These are phyloP conservation scores for Pleodorina starrii DNA, from an alignment of 139 green algal genomes.

Conservation along the genomic window DNA sequence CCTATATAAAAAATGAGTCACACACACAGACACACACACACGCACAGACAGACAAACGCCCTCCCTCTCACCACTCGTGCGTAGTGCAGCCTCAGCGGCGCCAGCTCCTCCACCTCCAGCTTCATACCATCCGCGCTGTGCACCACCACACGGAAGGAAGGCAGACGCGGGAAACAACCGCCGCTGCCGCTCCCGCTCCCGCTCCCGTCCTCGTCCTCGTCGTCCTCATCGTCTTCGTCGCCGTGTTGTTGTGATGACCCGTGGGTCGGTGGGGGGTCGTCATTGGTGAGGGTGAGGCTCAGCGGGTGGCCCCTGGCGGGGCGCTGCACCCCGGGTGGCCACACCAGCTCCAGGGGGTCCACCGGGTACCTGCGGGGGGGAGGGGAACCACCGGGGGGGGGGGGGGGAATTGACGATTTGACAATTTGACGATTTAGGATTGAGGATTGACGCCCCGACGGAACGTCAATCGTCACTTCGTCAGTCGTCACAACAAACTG, in stretches of 20 bases:
- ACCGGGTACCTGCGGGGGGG: slow-evolving; percentile 29
- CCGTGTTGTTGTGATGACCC: neutral
- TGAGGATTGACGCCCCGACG: no score
- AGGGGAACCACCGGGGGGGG: no score
- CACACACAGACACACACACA: no score
- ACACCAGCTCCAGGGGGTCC: slow-evolving; percentile 26
- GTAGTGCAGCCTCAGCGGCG: neutral
- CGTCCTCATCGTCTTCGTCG: neutral
- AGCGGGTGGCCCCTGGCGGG: neutral
- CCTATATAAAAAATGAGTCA: no score
- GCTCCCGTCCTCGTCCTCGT: neutral
- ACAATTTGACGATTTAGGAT: no score
- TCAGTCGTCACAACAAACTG: no score
- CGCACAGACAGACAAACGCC: no score
- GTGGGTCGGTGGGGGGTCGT: neutral
- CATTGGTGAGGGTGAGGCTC: neutral
- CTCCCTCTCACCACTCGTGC: slow-evolving; percentile 2
- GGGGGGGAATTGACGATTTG: no score
- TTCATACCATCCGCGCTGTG: slow-evolving; percentile 6
- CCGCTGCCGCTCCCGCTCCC: neutral
- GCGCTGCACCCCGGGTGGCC: neutral
- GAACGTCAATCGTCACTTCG: no score
- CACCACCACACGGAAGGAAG: neutral
- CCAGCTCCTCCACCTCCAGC: slow-evolving; percentile 5
- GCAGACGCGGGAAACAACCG: neutral